Percentiles rank a stretch among this genome's conserved stretches.
Evolutionary conservation across 495 filamentous ascomycete species (phyloP).

Genomic region (Tirmania nivea): DNA sequence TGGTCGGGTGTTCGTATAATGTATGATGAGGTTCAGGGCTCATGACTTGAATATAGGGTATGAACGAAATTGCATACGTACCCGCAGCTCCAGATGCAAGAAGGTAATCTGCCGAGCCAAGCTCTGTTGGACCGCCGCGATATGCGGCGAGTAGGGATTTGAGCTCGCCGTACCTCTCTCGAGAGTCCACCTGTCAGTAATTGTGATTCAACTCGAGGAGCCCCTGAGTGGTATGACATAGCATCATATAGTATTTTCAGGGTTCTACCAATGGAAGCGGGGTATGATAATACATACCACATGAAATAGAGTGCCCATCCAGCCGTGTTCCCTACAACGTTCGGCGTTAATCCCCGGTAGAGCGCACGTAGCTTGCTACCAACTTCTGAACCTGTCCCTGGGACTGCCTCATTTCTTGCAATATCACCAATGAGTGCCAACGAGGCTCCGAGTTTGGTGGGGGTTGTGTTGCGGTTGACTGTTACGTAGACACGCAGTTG

Average conservation of each 20-base stretch:
- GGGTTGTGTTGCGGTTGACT: slow-evolving; percentile 2
- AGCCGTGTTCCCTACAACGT: slow-evolving; percentile 71
- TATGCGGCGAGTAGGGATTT: slow-evolving; percentile 15
- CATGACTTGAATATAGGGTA: not conserved
- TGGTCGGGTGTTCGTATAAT: too few relatives aligned
- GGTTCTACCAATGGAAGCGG: too few relatives aligned
- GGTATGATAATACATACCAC: slow-evolving; percentile 25
- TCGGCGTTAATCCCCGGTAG: slow-evolving; percentile 77
- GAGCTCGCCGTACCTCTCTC: slow-evolving; percentile 17
- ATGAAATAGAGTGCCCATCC: slow-evolving; percentile 88
- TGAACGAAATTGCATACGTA: slow-evolving; percentile 10
- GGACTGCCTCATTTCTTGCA: slow-evolving; percentile 31
- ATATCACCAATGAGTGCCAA: slow-evolving; percentile 34
- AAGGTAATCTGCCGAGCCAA: slow-evolving; percentile 64
- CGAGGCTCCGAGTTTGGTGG: slow-evolving; percentile 27
- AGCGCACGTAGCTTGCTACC: slow-evolving; percentile 24
- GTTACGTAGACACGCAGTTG: not conserved
- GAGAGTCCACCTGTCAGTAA: slow-evolving; percentile 15
- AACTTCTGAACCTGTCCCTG: not conserved
- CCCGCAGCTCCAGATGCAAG: slow-evolving; percentile 57
- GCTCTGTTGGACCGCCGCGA: slow-evolving; percentile 10
- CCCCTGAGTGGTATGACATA: too few relatives aligned
- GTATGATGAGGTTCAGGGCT: too few relatives aligned
- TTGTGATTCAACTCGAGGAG: slow-evolving; percentile 2
- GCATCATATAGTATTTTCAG: too few relatives aligned